phyloP scores from a whole-genome alignment of 768 basidiomycete genomes.

The Serendipita indica region DNA sequence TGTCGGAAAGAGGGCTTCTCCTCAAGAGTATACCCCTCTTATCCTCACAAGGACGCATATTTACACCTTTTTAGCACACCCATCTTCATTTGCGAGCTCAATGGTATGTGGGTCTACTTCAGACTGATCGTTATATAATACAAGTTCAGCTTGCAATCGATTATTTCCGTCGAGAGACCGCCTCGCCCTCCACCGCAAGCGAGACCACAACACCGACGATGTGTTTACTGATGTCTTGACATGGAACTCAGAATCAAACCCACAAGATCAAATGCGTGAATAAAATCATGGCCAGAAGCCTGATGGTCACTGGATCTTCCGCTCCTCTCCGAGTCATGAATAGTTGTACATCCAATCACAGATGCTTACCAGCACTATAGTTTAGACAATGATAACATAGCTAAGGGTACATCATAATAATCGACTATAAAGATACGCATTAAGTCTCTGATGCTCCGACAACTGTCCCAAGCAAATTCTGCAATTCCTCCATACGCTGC shows the following conservation, averaged over 20 bases:
- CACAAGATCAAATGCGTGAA: constrained; percentile 1
- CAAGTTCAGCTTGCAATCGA: constrained; percentile 42
- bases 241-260: constrained; percentile 40
- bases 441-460: background rate
- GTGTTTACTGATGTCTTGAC: constrained; percentile 37
- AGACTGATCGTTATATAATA: background rate
- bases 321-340: no score
- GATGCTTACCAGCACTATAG: background rate
- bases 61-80: constrained; percentile 38
- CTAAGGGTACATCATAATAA: background rate
- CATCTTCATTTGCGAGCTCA: constrained; percentile 62
- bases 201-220: constrained; percentile 46
- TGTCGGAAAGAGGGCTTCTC: background rate
- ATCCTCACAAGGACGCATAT: background rate
- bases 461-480: constrained; percentile 9
- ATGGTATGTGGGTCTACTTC: constrained; percentile 27
- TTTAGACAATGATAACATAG: background rate
- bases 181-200: constrained; percentile 53
- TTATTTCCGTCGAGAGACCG: constrained; percentile 57
- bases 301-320: no score
- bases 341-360: background rate
- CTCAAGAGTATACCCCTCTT: background rate
- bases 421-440: constrained; percentile 4
- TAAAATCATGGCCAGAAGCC: no score
- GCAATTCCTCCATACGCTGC: constrained; percentile 75